Conservation (phyloP, 2,329 filamentous ascomycete species). For the Colletotrichum liriopes region DNA sequence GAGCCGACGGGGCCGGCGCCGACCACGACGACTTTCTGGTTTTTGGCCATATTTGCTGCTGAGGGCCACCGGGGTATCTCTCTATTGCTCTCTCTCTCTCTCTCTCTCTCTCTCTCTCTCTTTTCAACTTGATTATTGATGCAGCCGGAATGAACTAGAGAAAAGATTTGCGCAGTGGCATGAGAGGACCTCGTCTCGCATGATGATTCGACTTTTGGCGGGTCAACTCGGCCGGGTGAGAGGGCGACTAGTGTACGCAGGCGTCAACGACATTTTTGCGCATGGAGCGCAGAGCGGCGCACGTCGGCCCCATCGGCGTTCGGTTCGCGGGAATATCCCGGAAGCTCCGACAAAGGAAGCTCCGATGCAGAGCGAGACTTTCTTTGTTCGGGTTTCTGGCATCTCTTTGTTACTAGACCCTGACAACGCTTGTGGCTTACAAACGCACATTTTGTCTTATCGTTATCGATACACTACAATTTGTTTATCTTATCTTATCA, state of each 20-base stretch:
- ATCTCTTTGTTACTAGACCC: conserved; percentile 1
- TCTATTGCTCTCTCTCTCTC: not conserved
- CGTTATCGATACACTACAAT: not conserved
- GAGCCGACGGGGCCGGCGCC: conserved; percentile 96
- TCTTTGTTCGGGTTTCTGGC: conserved; percentile 3
- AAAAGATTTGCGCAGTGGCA: conserved; percentile 19
- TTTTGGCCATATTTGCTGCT: conserved; percentile 51
- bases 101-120: not conserved
- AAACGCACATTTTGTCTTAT: not conserved
- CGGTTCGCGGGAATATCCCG: conserved; percentile 28
- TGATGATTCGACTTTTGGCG: conserved; percentile 31
- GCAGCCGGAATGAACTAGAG: not conserved
- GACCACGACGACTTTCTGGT: conserved; percentile 84
- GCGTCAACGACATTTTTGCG: conserved; percentile 34
- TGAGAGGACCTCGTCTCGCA: conserved; percentile 20
- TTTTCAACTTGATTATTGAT: too few relatives aligned
- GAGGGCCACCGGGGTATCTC: not conserved
- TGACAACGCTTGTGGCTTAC: conserved; percentile 12
- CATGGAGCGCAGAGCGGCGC: conserved; percentile 13
- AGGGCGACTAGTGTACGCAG: not conserved
- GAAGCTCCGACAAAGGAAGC: conserved; percentile 41
- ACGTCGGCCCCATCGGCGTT: conserved; percentile 1
- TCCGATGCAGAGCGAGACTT: conserved; percentile 16
- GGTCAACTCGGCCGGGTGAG: conserved; percentile 27
- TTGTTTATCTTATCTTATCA: conserved; percentile 7